Evolutionary conservation across 305 asterid genomes (phyloP).

Genomic region (Fraxinus baroniana): DNA sequence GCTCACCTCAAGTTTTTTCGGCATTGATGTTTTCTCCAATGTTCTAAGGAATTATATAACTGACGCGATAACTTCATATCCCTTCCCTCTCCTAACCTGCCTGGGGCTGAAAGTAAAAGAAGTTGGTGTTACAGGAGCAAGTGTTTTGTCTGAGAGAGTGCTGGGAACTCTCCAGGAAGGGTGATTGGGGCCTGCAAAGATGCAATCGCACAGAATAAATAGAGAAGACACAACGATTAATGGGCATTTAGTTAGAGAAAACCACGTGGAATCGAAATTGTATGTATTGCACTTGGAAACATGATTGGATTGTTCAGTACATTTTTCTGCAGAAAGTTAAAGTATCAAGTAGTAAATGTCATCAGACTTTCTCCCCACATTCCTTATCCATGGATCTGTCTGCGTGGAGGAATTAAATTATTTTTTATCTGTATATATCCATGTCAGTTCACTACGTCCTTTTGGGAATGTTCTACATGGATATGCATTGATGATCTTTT

Average conservation of each 20-base stretch:
- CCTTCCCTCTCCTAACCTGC: not conserved
- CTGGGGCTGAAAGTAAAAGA: not conserved
- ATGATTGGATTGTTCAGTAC: not conserved
- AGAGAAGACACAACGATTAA: not conserved
- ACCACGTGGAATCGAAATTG: not conserved
- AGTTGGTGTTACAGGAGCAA: not conserved
- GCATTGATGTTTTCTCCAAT: not conserved
- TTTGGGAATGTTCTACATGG: not conserved
- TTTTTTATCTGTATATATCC: not conserved
- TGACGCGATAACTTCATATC: not conserved
- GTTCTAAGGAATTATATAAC: not conserved
- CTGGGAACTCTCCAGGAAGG: not conserved
- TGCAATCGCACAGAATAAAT: not conserved
- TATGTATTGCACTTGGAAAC: not conserved
- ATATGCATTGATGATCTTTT: conserved; percentile 13
- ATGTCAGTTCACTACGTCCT: not conserved
- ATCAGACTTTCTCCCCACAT: not conserved
- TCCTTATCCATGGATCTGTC: not conserved
- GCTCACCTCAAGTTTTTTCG: not conserved
- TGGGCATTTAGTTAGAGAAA: not conserved
- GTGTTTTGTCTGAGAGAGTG: not conserved
- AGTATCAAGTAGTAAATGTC: not conserved
- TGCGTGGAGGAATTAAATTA: not conserved
- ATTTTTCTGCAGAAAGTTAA: not conserved
- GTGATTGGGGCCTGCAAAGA: not conserved